phyloP scores from a whole-genome alignment of 768 basidiomycete genomes.

The Tricholoma sp. region DNA sequence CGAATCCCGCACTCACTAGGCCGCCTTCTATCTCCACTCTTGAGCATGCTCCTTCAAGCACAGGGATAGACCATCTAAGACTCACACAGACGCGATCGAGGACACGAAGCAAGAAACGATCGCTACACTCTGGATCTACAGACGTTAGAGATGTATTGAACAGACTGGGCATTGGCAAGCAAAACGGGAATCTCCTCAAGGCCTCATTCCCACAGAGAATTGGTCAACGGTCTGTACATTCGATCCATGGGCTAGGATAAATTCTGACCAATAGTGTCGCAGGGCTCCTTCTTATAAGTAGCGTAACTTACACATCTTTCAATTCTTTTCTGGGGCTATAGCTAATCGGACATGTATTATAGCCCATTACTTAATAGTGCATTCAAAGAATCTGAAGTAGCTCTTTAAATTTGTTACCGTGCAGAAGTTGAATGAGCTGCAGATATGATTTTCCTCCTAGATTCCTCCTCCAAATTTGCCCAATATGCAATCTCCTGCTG shows the following conservation, averaged over 20 bases:
- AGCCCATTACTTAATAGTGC: not conserved
- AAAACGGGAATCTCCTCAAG: constrained; percentile 58
- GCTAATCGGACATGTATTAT: constrained; percentile 3
- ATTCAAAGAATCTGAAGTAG: not conserved
- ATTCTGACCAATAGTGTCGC: not conserved
- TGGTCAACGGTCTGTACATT: constrained; percentile 24
- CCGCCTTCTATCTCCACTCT: constrained; percentile 74
- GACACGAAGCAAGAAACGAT: constrained; percentile 44
- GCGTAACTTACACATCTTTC: constrained; percentile 1
- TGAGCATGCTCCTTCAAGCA: constrained; percentile 56
- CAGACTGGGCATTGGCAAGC: constrained; percentile 78
- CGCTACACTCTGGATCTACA: constrained; percentile 44
- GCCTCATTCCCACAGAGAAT: constrained; percentile 62
- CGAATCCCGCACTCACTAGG: constrained; percentile 64
- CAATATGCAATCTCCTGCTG: constrained; percentile 87
- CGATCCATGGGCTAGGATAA: not conserved
- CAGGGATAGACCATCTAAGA: constrained; percentile 33
- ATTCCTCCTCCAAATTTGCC: constrained; percentile 81
- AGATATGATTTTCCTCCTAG: constrained; percentile 53
- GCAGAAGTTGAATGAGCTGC: constrained; percentile 28
- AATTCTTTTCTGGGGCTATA: not conserved
- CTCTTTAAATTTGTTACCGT: constrained; percentile 7
- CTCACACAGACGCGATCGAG: constrained; percentile 52
- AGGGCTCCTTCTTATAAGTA: constrained; percentile 15
- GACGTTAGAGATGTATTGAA: constrained; percentile 82